Conservation (phyloP, 2,329 filamentous ascomycete species). For the Alternaria triticimaculans region DNA sequence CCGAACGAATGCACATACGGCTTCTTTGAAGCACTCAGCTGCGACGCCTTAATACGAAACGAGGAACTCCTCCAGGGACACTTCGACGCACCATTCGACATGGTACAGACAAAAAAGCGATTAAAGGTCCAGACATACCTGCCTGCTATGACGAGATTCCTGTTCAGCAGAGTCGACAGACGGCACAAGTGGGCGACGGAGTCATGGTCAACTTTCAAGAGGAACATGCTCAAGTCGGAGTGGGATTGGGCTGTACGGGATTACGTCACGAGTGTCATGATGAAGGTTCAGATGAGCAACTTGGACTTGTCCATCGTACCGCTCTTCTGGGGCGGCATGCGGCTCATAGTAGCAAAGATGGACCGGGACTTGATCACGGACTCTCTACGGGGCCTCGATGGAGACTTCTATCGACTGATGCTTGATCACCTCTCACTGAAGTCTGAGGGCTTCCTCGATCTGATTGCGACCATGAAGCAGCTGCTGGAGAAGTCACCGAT, state of each 20-base stretch:
- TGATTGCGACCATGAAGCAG: constrained; percentile 73
- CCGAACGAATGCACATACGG: constrained; percentile 72
- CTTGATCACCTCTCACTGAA: constrained; percentile 68
- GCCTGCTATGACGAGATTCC: constrained; percentile 82
- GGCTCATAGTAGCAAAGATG: constrained; percentile 75
- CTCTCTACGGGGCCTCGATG: constrained; percentile 78
- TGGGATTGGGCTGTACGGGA: constrained; percentile 89
- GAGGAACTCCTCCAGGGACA: constrained; percentile 60
- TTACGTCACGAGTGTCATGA: constrained; percentile 71
- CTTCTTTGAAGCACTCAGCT: constrained; percentile 88
- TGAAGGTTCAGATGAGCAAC: constrained; percentile 64
- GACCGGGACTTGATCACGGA: constrained; percentile 77
- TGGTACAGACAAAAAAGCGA: constrained; percentile 79
- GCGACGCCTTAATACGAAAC: constrained; percentile 73
- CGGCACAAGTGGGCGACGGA: constrained; percentile 72
- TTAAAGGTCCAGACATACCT: constrained; percentile 77
- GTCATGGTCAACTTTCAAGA: constrained; percentile 71
- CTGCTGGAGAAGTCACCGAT: constrained; percentile 77
- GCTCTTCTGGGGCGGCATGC: constrained; percentile 80
- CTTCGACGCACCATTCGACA: constrained; percentile 84
- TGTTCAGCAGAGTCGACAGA: constrained; percentile 74
- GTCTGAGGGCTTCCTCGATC: constrained; percentile 65
- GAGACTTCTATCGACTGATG: constrained; percentile 66
- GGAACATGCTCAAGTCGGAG: constrained; percentile 70
- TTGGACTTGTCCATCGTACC: constrained; percentile 63